Base-by-base conservation (phyloP, 2,329 filamentous ascomycete species). In the Diatrype stigma region DNA sequence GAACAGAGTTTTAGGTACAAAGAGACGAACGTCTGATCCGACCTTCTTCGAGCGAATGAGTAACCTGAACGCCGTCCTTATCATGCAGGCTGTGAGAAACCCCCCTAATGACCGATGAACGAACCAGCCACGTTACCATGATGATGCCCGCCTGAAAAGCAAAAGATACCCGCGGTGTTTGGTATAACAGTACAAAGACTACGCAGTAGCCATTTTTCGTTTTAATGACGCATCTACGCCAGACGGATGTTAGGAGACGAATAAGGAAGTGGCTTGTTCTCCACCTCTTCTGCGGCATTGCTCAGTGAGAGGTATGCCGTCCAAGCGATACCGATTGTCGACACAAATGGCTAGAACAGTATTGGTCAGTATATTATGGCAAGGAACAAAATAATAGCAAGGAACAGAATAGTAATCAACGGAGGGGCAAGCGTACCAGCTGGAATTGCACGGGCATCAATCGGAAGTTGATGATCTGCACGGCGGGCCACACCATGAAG, bases 401-500 rank as follows among this genome's bases (percentile, higher is more conserved):
- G 22, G 21, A 14, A 19, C 14, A 6, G 42, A 14, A 21, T 59
- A 16, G 3, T 19, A 6, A 1, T 5, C 28, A 35, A 5, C 28
- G 21, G n/a, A 21, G 19, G 5, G 46, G 49, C 12, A 45, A 45
- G 81, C 90, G 78, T 74, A 96, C 92, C 71, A 99, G 87, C 71
- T 99, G 94, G 70, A 94, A 96, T 67, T 96, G 92, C 48, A 97
- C 86, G 14, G 94, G 94, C 78, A 99, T 90, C 60, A 97, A 68
- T 28, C 93, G 83, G 74, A 99, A 99, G 76, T 99, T 99, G 73
- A 99, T 81, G 56, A 97, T 85, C 74, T 99, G 94, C 42, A 99
- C 94, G 6, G 89, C 84, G 22, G 94, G 94, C 94, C 94, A 99
- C 22, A 99, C 81, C 61, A 96, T 77, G 63, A 87, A 99, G 73